phyloP scores from a whole-genome alignment of 805 yeast species.

The Nakazawaea holstii region DNA sequence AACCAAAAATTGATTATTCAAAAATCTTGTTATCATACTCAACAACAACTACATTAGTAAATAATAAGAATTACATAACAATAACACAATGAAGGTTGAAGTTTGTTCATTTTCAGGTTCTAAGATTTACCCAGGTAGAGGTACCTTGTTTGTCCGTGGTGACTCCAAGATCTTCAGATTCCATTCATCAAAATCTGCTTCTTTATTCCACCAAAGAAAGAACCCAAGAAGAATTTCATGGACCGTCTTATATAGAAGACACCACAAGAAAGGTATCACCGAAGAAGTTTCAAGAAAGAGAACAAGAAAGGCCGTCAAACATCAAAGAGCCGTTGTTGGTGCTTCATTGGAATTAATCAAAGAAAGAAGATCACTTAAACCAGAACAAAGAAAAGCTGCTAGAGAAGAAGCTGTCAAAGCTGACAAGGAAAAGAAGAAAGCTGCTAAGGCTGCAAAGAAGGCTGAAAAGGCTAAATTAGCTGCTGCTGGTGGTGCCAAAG shows the following conservation, averaged over 20 bases:
- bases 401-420: conserved; percentile 85
- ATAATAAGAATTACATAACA: no score
- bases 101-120: conserved; percentile 99
- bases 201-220: conserved; percentile 99
- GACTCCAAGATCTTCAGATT: conserved; percentile 99
- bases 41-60: no score
- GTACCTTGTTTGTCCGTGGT: conserved; percentile 98
- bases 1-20: neutral
- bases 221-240: conserved; percentile 99
- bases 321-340: conserved; percentile 99
- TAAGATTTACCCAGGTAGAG: conserved; percentile 99
- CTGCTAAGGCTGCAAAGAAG: conserved; percentile 91
- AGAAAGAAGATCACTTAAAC: conserved; percentile 94
- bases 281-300: conserved; percentile 98
- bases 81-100: conserved; percentile 89
- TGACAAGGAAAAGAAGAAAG: conserved; percentile 87
- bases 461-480: conserved; percentile 83
- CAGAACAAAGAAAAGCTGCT: conserved; percentile 97
- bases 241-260: conserved; percentile 99
- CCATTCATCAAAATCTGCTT: conserved; percentile 95
- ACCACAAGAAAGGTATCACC: conserved; percentile 99
- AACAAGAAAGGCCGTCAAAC: conserved; percentile 94
- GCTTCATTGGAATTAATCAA: conserved; percentile 97
- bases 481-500: conserved; percentile 69
- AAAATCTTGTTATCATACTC: neutral